Conservation (phyloP, 257 asterid genomes). For the Thymus mandschuricus region DNA sequence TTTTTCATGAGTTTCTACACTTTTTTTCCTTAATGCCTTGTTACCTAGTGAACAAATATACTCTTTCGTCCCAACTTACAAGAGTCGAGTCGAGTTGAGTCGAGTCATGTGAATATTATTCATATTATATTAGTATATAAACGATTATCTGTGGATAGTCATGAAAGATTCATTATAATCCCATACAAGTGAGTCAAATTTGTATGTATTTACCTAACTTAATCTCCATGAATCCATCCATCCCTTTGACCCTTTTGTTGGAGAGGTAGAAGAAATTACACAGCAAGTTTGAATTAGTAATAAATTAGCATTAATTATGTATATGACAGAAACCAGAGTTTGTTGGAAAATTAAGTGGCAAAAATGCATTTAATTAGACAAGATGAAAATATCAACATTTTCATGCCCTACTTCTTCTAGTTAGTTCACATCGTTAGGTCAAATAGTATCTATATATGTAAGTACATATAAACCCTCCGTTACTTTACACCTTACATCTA, state of each 20-base stretch:
- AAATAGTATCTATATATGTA: not conserved
- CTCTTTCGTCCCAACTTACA: no score
- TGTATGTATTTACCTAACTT: conserved; percentile 36
- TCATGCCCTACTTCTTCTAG: conserved; percentile 4
- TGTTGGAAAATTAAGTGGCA: not conserved
- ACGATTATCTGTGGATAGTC: no score
- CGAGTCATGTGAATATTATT: no score
- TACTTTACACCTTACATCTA: no score
- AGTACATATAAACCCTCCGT: no score
- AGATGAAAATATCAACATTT: not conserved
- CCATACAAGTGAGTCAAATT: conserved; percentile 12
- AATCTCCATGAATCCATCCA: conserved; percentile 9
- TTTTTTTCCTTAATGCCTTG: conserved; percentile 15
- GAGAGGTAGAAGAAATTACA: conserved; percentile 1
- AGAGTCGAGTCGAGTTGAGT: no score
- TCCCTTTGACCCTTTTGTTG: conserved; percentile 16
- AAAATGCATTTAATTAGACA: conserved; percentile 17
- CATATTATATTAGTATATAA: no score
- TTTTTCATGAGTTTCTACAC: conserved; percentile 23
- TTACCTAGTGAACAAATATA: not conserved
- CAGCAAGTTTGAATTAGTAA: conserved; percentile 16
- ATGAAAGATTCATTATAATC: not conserved
- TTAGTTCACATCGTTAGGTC: conserved; percentile 4
- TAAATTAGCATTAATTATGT: no score
- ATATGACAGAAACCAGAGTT: conserved; percentile 12